Conservation (phyloP, 2,329 filamentous ascomycete species). For the Madurella mycetomatis region DNA sequence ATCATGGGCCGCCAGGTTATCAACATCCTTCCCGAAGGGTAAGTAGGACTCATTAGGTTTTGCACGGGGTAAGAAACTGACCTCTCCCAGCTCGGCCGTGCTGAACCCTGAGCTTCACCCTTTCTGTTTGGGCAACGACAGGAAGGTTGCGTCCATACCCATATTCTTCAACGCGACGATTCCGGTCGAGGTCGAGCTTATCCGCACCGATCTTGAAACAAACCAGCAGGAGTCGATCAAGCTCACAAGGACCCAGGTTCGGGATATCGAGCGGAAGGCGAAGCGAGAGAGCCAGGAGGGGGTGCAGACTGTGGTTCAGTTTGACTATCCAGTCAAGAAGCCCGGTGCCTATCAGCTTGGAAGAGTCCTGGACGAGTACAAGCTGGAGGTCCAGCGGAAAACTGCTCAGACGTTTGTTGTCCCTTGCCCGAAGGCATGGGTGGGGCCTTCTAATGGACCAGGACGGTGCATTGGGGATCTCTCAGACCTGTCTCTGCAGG, state of each 20-base stretch:
- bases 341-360: slow-evolving; percentile 81
- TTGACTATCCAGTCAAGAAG: slow-evolving; percentile 75
- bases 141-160: slow-evolving; percentile 62
- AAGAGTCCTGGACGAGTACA: slow-evolving; percentile 87
- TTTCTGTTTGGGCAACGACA: slow-evolving; percentile 71
- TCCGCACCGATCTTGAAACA: slow-evolving; percentile 79
- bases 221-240: slow-evolving; percentile 75
- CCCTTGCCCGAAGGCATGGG: slow-evolving; percentile 72
- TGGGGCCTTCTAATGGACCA: slow-evolving; percentile 58
- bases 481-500: slow-evolving; percentile 77
- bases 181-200: slow-evolving; percentile 82
- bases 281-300: slow-evolving; percentile 63
- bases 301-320: slow-evolving; percentile 56
- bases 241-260: slow-evolving; percentile 69
- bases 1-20: slow-evolving; percentile 97
- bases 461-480: slow-evolving; percentile 82
- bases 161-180: slow-evolving; percentile 92
- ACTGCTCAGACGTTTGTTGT: slow-evolving; percentile 79
- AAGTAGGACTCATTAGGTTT: slow-evolving; percentile 24
- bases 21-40: slow-evolving; percentile 93
- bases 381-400: slow-evolving; percentile 80
- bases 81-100: slow-evolving; percentile 62
- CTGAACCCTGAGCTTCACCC: slow-evolving; percentile 77
- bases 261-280: slow-evolving; percentile 65
- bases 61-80: slow-evolving; percentile 25